Base-by-base conservation (phyloP, 345 rosid species). In the Syzygium jambos region DNA sequence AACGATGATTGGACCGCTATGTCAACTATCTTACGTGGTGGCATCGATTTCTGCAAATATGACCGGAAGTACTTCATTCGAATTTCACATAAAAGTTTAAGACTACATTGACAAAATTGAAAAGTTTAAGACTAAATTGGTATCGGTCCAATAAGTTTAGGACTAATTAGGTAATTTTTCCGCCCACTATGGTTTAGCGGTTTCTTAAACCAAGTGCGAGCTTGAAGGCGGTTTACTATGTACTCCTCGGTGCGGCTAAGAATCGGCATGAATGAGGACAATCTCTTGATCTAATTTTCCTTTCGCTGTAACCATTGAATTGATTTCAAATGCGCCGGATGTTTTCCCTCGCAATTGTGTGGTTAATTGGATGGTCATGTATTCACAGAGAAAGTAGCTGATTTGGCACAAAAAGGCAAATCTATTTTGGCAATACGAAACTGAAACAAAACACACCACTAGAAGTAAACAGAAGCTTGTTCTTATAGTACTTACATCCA, bases 1-100 rank as follows among this genome's bases (percentile, higher is more conserved):
- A 1, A 59, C 7, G 11, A 59, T 59, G 2, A 59, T 30, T 0
- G 0, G 27, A 59, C 7, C 12, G 0, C 7, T 59, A 59, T 14
- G 0, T 27, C 5, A 2, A 6, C 43, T 6, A 1, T 41, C 46
- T 43, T 43, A 43, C 46, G 7, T 43, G 46, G 46, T 6, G 46
- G 46, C 46, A 43, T 6, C 7, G 7, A 59, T 59, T 27, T 14
- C 0, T 0, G 11, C 16, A 59, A 27, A 59, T 25, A 59, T 59
- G 65, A 59, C 27, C 5, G 15, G 5, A 59, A 25, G 0, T 13
- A 27, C 27, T 59, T 11, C 5, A 59, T 59, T 27, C 16, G 27
- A 59, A 59, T 59, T 59, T 59, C 6, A 27, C 30, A 27, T 15
- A 59, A 11, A 59, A 3, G 11, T 59, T 59, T 59, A 25, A 15